Base-by-base conservation (phyloP, 352 stramenopile genomes). In the Pythium biforme region DNA sequence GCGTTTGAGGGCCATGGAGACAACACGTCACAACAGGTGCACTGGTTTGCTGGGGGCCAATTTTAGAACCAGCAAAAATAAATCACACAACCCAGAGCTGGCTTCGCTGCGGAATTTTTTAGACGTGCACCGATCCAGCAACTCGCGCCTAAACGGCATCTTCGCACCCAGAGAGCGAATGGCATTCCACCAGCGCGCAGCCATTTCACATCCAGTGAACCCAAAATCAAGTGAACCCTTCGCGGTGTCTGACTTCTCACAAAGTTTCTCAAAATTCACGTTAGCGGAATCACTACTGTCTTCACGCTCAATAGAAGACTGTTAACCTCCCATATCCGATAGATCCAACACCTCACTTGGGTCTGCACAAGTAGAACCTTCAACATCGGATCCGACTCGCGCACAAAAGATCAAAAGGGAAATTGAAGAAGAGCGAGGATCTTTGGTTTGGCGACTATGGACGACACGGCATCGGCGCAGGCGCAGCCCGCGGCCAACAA, bases 141-240 rank as follows among this genome's bases (percentile, higher is more conserved):
- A 12, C 37, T 19, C 15, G 37, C 37, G 1, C 37, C 37, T 17
- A 7, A 10, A 43, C 17, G 37, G 1, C 11, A 43, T 14, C 12
- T 43, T 20, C 6, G 37, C 37, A 43, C 9, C 37, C 37, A 43
- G n/a, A 19, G 37, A 19, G 15, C 6, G 37, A n/a, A n/a, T n/a
- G n/a, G 12, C 37, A 43, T 43, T 43, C 37, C 9, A n/a, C 37
- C 15, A 11, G 4, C 14, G 11, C n/a, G 37, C 9, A 52, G 20
- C 46, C 46, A 52, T 33, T 11, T 52, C 46, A 20, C 46, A 52
- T 33, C 23, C 45, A 51, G 45, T 19, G 45, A 51, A 51, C 34
- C 34, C 34, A 31, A 52, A 2, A 34, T 26, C 23, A 2, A 26
- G 49, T 55, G 49, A 55, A 55, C 29, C 49, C 49, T 19, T 55